These are phyloP conservation scores for Casaregolazyma lundiana DNA, from an alignment of 1,139 yeast species.

Conservation along the genomic window DNA sequence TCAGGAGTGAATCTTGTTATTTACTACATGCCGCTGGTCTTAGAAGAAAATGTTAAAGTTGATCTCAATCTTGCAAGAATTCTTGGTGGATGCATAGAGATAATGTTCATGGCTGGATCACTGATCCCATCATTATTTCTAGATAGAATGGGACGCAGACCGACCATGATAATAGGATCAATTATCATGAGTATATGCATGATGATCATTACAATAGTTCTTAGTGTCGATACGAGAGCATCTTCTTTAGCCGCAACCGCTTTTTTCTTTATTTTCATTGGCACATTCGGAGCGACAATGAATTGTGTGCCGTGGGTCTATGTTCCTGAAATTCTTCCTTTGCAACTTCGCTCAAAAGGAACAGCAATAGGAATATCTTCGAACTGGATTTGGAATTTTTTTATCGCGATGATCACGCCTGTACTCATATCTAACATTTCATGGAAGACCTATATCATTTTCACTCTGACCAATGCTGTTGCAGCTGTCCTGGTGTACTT, in stretches of 20 bases:
- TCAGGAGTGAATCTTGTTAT: conserved; percentile 65
- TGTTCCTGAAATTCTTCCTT: conserved; percentile 62
- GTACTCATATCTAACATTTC: conserved; percentile 37
- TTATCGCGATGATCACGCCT: conserved; percentile 41
- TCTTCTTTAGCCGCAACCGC: conserved; percentile 22
- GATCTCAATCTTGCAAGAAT: conserved; percentile 36
- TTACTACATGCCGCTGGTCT: conserved; percentile 37
- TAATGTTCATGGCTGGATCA: conserved; percentile 28
- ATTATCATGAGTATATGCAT: conserved; percentile 17
- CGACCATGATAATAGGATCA: conserved; percentile 13
- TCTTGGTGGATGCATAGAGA: conserved; percentile 41
- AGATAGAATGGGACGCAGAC: conserved; percentile 19
- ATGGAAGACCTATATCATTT: conserved; percentile 37
- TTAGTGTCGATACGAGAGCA: conserved; percentile 17
- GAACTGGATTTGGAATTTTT: conserved; percentile 44
- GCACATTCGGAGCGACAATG: conserved; percentile 23
- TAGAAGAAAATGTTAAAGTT: conserved; percentile 41
- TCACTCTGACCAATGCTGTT: conserved; percentile 27
- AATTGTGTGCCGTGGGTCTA: conserved; percentile 30
- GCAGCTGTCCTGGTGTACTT: conserved; percentile 36
- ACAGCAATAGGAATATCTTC: conserved; percentile 40
- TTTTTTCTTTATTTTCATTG: conserved; percentile 20
- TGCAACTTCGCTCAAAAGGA: conserved; percentile 55
- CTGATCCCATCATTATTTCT: conserved; percentile 18
- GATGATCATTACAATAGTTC: conserved; percentile 22